A percentile compares a stretch with the other conserved stretches of the same genome.
These are phyloP conservation scores for Calonectria pseudoreteaudii DNA, from an alignment of 2,329 filamentous ascomycete genomes.

Conservation along the genomic window DNA sequence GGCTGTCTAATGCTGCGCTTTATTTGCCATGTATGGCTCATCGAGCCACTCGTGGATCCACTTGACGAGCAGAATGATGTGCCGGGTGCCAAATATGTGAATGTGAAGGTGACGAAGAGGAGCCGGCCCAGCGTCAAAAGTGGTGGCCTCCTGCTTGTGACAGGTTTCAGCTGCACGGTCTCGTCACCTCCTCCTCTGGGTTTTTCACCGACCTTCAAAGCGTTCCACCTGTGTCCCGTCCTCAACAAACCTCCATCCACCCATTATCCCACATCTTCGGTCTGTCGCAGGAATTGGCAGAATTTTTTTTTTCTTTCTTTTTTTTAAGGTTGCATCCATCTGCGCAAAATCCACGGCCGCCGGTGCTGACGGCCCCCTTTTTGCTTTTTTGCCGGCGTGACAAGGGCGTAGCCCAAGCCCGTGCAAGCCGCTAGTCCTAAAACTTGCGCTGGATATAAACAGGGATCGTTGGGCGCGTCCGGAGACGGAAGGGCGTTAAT, in stretches of 20 bases:
- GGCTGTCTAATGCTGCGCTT: not conserved
- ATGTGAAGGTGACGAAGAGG: not conserved
- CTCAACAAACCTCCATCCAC: not conserved
- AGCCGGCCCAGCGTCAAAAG: not conserved
- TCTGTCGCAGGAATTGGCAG: not conserved
- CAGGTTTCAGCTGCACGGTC: slow-evolving; percentile 21
- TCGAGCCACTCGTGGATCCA: not conserved
- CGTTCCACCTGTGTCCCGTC: not conserved
- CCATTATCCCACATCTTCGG: not conserved
- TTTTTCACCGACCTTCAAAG: slow-evolving; percentile 6
- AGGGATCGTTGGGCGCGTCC: slow-evolving; percentile 42
- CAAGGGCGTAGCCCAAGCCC: slow-evolving; percentile 38
- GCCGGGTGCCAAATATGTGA: slow-evolving; percentile 2
- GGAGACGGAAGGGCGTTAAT: slow-evolving; percentile 28
- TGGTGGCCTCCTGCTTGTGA: slow-evolving; percentile 16
- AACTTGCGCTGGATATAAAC: slow-evolving; percentile 41
- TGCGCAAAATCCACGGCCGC: slow-evolving; percentile 17
- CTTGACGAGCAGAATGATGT: not conserved
- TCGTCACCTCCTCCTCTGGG: slow-evolving; percentile 12
- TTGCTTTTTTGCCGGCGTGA: slow-evolving; percentile 30
- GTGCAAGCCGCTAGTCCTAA: slow-evolving; percentile 42
- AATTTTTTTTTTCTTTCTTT: slow-evolving; percentile 1
- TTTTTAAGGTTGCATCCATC: slow-evolving; percentile 26
- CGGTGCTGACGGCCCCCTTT: slow-evolving; percentile 32
- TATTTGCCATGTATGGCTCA: not conserved